Percentiles rank a stretch among this genome's conserved stretches.
phyloP scores from a whole-genome alignment of 2,329 filamentous ascomycete species.

The Claviceps sp. region DNA sequence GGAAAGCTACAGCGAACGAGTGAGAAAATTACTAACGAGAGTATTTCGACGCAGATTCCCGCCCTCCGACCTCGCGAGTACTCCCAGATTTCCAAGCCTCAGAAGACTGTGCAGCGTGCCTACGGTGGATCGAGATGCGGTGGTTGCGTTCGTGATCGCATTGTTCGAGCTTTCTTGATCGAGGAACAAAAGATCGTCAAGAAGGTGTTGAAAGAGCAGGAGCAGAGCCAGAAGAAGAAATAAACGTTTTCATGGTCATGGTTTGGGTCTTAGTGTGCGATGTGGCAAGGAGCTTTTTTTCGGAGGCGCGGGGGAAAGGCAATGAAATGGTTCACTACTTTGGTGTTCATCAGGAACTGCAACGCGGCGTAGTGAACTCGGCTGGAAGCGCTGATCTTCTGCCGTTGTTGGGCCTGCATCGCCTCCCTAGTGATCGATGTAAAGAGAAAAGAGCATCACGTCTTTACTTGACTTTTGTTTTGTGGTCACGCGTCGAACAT shows the following conservation, averaged over 20 bases:
- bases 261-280: slow-evolving; percentile 20
- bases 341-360: slow-evolving; percentile 39
- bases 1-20: neutral
- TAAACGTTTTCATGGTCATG: slow-evolving; percentile 34
- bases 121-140: slow-evolving; percentile 98
- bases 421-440: slow-evolving; percentile 33
- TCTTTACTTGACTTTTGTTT: slow-evolving; percentile 13
- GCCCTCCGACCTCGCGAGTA: slow-evolving; percentile 98
- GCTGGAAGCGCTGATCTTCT: slow-evolving; percentile 28
- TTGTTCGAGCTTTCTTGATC: slow-evolving; percentile 96
- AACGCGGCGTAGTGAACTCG: slow-evolving; percentile 22
- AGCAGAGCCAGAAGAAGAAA: slow-evolving; percentile 57
- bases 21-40: slow-evolving; percentile 7
- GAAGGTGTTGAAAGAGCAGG: slow-evolving; percentile 99
- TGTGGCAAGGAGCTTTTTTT: slow-evolving; percentile 17
- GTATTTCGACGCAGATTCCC: slow-evolving; percentile 50
- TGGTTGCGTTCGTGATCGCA: slow-evolving; percentile 95
- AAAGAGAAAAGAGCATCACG: slow-evolving; percentile 26
- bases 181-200: slow-evolving; percentile 99
- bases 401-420: slow-evolving; percentile 30
- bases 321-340: slow-evolving; percentile 36
- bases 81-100: slow-evolving; percentile 88
- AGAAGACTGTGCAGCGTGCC: slow-evolving; percentile 98
- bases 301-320: slow-evolving; percentile 6
- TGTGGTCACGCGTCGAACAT: neutral